Evolutionary conservation across 2,329 filamentous ascomycete genomes (phyloP), one percentile per base, ranked within the genome.

Genomic region (Cladosporium sp.): DNA sequence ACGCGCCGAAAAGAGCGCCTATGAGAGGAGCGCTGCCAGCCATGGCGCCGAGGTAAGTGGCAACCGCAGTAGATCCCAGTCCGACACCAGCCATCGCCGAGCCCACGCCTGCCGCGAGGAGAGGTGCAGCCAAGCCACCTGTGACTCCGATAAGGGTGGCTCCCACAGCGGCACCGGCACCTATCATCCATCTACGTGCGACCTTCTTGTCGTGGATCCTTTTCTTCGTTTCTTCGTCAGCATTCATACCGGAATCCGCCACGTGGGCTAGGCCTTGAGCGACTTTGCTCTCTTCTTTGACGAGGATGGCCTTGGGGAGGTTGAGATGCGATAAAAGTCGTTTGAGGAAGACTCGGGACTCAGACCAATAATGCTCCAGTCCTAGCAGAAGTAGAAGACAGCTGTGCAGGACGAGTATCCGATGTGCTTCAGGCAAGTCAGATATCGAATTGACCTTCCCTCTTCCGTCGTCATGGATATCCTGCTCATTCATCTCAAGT

Each of bases 1-100:
- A 95, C 19, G 91, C 86, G 4, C 90, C 90, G 63, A 96, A 95
- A 43, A 96, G 71, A 36, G 85, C 81, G 13, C 89, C 90, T 29
- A 93, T 83, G 38, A 88, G 74, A 17, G 89, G 78, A 6, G 84
- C 81, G 53, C 85, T 91, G 29, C 89, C 83, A 2, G 88, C 85
- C 63, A 95, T 76, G 27, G 82, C 78, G 11, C 89, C 90, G 1
- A 96, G 72, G 40, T 93, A 80, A 1, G 81, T 81, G 17, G 88
- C 87, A 12, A 87, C 84, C 2, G 82, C 77, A 15, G 36, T 38
- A 15, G 36, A 38, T 2, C 84, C 83, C 1, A 95, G 74, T 1
- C 88, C 87, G 11, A 86, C 67, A 0, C 88, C 88, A 18, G 84
- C 83, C 70, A 89, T 84, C 0, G 89, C 75, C 1, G 80, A 83